Base-by-base conservation (phyloP, 495 filamentous ascomycete species). In the Penicillium arizonense region DNA sequence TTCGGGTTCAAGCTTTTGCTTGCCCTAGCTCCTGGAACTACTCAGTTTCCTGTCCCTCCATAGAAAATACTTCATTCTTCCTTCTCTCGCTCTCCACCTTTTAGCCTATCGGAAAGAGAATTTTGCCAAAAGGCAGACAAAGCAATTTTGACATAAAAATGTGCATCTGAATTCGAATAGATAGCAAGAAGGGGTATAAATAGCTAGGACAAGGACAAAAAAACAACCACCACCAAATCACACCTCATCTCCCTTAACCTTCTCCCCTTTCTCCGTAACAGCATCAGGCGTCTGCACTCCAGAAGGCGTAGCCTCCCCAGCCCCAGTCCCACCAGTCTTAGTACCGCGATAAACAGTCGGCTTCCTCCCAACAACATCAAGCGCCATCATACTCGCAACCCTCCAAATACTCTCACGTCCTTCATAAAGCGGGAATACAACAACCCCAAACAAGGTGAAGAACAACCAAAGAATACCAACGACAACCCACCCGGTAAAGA, bases 381-480 rank as follows among this genome's bases (percentile, higher is more conserved):
- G 59, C 28, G 68, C 78, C 55, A 96, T 89, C 47, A 78, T 72
- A 65, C 82, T 83, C 54, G 82, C 71, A 1, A 88, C 90, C 28
- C 80, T 72, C 2, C 58, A 60, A 48, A 92, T 86, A 14, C 84
- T 91, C 54, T 79, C 64, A 11, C 91, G 71, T 0, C 91, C 90
- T 61, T 96, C 90, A 65, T 80, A 95, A 3, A 96, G 64, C 21
- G 91, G 92, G 70, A 89, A 96, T 3, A 96, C 24, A 0, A 89
- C 89, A 4, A 96, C 91, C 14, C 81, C 85, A 53, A 84, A 76
- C 7, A 84, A 71, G 0, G 84, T 88, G 62, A 77, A 83, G 64
- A 96, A 95, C 57, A 96, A 78, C 92, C 91, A 96, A 24, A 92
- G 67, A 42, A 96, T 88, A 1, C 90, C 91, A 3, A 96, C 87